These are phyloP conservation scores for Paraphaeosphaeria minitans DNA, from an alignment of 2,329 filamentous ascomycete species.

Conservation along the genomic window DNA sequence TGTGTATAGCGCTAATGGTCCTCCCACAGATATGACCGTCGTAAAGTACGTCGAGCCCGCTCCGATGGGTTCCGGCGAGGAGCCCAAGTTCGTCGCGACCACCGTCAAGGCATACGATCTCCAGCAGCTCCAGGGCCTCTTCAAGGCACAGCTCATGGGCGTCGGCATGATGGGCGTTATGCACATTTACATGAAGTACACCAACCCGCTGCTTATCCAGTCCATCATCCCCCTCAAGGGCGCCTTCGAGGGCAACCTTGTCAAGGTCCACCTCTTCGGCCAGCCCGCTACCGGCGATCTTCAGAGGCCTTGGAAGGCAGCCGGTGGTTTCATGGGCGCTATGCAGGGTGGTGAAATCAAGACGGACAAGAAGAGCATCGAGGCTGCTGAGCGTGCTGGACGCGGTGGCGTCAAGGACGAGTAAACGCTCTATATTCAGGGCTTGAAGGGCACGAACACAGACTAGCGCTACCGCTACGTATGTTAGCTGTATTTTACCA, in stretches of 20 bases:
- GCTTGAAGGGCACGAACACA: not conserved
- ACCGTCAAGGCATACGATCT: conserved; percentile 95
- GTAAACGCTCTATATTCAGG: conserved; percentile 33
- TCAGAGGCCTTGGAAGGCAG: conserved; percentile 92
- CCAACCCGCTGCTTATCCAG: conserved; percentile 98
- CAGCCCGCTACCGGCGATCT: conserved; percentile 86
- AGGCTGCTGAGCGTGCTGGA: conserved; percentile 57
- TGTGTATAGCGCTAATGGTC: conserved; percentile 23
- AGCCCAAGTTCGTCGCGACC: conserved; percentile 94
- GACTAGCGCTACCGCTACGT: not conserved
- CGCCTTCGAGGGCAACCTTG: conserved; percentile 90
- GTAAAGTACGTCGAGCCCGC: conserved; percentile 98
- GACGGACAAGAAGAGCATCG: conserved; percentile 73
- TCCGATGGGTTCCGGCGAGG: conserved; percentile 89
- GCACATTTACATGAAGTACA: conserved; percentile 99
- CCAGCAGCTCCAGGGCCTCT: conserved; percentile 79
- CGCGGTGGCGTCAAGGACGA: conserved; percentile 60
- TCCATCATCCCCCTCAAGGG: conserved; percentile 97
- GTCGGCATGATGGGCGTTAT: conserved; percentile 98
- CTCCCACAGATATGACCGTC: conserved; percentile 79
- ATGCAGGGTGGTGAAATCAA: conserved; percentile 75
- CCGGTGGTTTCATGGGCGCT: conserved; percentile 79
- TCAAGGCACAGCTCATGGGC: conserved; percentile 93
- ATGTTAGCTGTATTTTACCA: not conserved
- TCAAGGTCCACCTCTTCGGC: conserved; percentile 94